Percentiles rank a stretch among this genome's conserved stretches.
phyloP scores from a whole-genome alignment of 345 rosid species.

The Gossypium bickii region DNA sequence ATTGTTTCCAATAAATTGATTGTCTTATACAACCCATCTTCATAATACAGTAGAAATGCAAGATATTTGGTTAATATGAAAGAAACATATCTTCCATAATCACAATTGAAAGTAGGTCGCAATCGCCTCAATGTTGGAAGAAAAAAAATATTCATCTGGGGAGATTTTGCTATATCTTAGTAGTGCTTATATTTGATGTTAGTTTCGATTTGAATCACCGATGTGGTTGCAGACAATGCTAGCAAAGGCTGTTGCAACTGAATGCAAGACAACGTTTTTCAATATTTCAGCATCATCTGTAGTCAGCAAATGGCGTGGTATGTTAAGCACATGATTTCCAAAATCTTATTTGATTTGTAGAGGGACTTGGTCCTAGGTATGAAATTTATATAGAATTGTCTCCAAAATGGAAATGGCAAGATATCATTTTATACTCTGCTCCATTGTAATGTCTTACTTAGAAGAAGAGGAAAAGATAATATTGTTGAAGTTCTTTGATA shows the following conservation, averaged over 20 bases:
- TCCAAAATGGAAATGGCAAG: background rate
- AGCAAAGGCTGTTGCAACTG: conserved; percentile 99
- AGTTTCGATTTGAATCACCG: conserved; percentile 6
- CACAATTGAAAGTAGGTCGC: background rate
- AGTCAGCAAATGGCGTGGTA: conserved; percentile 99
- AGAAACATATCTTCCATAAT: background rate
- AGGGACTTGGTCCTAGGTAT: background rate
- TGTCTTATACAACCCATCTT: background rate
- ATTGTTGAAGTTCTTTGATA: background rate
- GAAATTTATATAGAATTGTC: background rate
- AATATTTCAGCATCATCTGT: conserved; percentile 97
- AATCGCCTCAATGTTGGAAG: background rate
- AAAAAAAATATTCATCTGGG: background rate
- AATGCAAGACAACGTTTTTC: conserved; percentile 96
- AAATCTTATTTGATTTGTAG: background rate
- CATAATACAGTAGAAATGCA: background rate
- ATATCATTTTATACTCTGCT: background rate
- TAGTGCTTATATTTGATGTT: background rate
- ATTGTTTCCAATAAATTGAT: background rate
- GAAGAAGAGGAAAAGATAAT: background rate
- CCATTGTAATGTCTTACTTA: background rate
- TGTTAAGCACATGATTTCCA: conserved; percentile 17
- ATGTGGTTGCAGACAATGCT: conserved; percentile 79
- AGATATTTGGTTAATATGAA: background rate
- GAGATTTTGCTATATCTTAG: background rate